Percentiles rank a stretch among this genome's conserved stretches.
Conservation (phyloP, 106 monocot genomes). For the Acorus gramineus region DNA sequence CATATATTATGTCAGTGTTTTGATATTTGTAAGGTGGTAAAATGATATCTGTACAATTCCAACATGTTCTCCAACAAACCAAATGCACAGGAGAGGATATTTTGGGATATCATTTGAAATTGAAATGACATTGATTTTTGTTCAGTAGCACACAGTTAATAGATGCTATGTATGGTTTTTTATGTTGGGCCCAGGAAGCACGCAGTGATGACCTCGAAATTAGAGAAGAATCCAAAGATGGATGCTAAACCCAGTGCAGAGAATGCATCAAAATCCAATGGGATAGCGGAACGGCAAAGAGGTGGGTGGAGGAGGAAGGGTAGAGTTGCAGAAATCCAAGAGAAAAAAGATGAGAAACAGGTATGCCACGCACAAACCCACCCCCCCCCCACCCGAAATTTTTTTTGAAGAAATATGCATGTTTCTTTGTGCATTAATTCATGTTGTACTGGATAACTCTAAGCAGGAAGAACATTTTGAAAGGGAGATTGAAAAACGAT, state of each 20-base stretch:
- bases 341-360: constrained; percentile 21
- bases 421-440: not conserved
- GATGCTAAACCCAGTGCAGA: not conserved
- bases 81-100: no score
- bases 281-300: constrained; percentile 9
- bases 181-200: not conserved
- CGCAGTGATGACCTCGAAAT: not conserved
- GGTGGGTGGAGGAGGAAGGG: constrained; percentile 15
- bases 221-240: constrained; percentile 4
- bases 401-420: no score
- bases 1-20: no score
- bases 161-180: no score
- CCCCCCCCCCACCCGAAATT: not conserved
- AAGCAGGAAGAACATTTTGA: constrained; percentile 35
- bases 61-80: no score
- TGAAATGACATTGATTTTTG: no score
- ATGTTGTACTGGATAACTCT: not conserved
- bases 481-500: constrained; percentile 59
- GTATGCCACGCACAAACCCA: constrained; percentile 5
- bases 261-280: constrained; percentile 4
- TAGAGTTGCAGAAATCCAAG: constrained; percentile 24
- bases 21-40: no score
- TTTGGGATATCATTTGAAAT: no score
- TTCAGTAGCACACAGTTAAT: no score
- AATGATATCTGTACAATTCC: no score